Percentiles rank a stretch among this genome's conserved stretches.
Evolutionary conservation across 208 protist species (phyloP).

Genomic region (Leishmania amazonensis): DNA sequence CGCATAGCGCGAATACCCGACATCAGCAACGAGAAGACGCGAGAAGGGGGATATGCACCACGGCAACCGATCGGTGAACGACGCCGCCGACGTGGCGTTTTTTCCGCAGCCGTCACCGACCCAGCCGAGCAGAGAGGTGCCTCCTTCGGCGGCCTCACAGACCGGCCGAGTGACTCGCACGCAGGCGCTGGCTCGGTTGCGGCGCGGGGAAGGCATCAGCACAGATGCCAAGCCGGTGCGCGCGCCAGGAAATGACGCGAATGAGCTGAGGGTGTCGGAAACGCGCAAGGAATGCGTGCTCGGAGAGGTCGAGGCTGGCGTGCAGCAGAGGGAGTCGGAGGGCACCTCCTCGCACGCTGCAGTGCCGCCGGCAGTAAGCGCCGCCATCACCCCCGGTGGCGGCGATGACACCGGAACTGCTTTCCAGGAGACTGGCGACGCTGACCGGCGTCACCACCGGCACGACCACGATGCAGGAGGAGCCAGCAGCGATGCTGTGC

Average conservation of each 20-base stretch:
- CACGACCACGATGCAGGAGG: neutral
- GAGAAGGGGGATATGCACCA: neutral
- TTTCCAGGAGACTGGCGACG: neutral
- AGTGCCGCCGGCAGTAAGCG: neutral
- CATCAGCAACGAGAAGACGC: neutral
- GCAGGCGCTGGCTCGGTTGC: conserved; percentile 5
- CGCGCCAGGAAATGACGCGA: neutral
- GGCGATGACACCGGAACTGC: conserved; percentile 1
- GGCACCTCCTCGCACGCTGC: neutral
- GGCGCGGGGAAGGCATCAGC: neutral
- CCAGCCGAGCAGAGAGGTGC: neutral
- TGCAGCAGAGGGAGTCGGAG: neutral
- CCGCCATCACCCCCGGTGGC: neutral
- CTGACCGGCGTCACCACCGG: neutral
- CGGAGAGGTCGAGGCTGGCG: neutral
- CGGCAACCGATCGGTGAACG: neutral
- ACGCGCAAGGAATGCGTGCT: neutral
- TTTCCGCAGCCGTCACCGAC: neutral
- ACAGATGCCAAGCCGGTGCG: neutral
- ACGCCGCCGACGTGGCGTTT: neutral
- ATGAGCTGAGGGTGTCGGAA: neutral
- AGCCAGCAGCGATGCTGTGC: neutral
- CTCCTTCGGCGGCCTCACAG: neutral
- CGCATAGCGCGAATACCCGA: neutral
- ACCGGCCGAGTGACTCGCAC: neutral